Evolutionary conservation across 192 early-diverging fungal species (phyloP).

Genomic region (Coemansia sp.): DNA sequence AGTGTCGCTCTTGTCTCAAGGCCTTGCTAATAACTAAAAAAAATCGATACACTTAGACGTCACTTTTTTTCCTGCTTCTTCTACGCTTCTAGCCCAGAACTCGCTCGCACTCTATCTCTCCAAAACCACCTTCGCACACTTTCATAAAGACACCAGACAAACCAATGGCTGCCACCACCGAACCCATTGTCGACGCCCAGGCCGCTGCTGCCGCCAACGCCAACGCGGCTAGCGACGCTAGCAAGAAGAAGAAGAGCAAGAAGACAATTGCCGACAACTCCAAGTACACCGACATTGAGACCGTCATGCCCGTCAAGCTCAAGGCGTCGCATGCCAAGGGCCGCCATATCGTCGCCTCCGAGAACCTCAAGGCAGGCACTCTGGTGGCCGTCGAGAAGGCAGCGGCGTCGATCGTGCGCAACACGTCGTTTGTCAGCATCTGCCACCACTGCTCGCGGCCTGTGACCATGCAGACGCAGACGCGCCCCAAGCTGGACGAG

Average conservation of each 20-base stretch:
- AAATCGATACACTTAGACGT: too few relatives aligned
- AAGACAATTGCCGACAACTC: conserved; percentile 49
- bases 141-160: neutral
- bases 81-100: too few relatives aligned
- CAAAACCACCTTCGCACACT: neutral
- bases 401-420: conserved; percentile 53
- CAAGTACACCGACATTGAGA: conserved; percentile 38
- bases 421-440: conserved; percentile 50
- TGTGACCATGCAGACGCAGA: conserved; percentile 37
- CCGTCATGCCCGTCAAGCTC: conserved; percentile 31
- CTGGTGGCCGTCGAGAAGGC: conserved; percentile 53
- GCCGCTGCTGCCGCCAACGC: conserved; percentile 6
- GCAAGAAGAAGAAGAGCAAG: conserved; percentile 50
- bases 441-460: conserved; percentile 55
- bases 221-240: conserved; percentile 7
- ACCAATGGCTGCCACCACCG: conserved; percentile 44
- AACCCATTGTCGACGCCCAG: conserved; percentile 39
- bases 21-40: too few relatives aligned
- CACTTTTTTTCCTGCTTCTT: too few relatives aligned
- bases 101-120: neutral
- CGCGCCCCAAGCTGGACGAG: conserved; percentile 43
- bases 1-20: too few relatives aligned
- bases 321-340: conserved; percentile 55
- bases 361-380: conserved; percentile 48
- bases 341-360: conserved; percentile 50